Base-by-base conservation (phyloP, 2,329 filamentous ascomycete genomes). In the Pseudofabraea citricarpa region DNA sequence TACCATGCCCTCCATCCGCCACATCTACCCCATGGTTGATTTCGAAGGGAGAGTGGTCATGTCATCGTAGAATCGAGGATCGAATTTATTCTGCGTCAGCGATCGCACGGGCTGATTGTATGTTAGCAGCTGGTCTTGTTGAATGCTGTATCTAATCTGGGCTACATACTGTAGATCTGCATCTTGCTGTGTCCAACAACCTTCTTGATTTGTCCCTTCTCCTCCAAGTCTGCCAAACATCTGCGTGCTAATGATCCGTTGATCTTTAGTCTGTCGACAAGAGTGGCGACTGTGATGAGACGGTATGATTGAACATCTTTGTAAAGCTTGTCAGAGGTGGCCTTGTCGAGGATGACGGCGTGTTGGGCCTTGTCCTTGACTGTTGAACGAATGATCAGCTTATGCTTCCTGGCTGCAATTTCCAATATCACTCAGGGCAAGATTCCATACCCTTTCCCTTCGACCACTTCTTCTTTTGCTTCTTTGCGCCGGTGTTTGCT, bases 331-430 rank as follows among this genome's bases (percentile, higher is more conserved):
- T 98, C 93, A 61, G 86, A 87, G 68, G 86, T 95, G 75, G 79
- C 69, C 85, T 98, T 98, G 81, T 98, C 93, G 76, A 98, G 89
- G 69, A 97, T 81, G 74, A 98, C 93, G 73, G 87, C 88, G 83
- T 98, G 93, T 74, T 97, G 87, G 75, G 93, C 91, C 90, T 98
- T 98, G 84, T 98, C 93, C 93, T 98, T 98, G 81, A 98, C 93
- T 90, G 72, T 78, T 60, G 70, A 50, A 68, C 70, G 53, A 49
- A 41, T 32, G 36, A 41, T 53, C 26, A 55, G 45, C 41, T 45
- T 9, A 22, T 39, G 33, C 16, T 15, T 24, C 10, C 23, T 18
- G 40, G 16, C 26, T 33, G 23, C 26, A 35, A n/a, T n/a, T n/a
- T n/a, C n/a, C n/a, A n/a, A n/a, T n/a, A n/a, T n/a, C n/a, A n/a